Evolutionary conservation across 805 yeast species (phyloP), one percentile per base, ranked within the genome.

Genomic region (Zygosaccharomyces bailii): DNA sequence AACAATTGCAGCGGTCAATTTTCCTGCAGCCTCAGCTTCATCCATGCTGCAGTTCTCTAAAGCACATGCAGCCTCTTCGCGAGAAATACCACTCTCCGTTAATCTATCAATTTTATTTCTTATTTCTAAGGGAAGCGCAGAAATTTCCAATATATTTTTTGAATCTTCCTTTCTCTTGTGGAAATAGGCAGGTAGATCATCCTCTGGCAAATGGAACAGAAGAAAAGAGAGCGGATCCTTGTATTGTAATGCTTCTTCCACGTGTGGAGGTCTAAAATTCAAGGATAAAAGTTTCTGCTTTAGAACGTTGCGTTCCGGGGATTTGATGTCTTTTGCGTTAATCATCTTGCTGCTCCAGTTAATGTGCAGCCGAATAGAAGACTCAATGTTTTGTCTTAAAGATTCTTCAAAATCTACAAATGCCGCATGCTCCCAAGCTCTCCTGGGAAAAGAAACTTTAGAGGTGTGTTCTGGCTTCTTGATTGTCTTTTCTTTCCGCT

Each of bases 201-300:
- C 98, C 51, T 93, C 97, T 0, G 98, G 98, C 2, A 91, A 78
- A 57, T 91, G 93, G 52, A 90, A 82, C 8, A 91, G 66, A 14
- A 91, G 73, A 70, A 67, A 70, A 0, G 74, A 69, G 5, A 71
- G 42, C 1, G 75, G 73, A 52, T 71, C 75, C 40, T 59, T 60
- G 56, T 86, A 86, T 20, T 69, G 66, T 37, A 86, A 65, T 0
- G 96, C 80, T 56, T 91, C 98, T 1, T 68, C 65, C 1, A 84
- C 77, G 59, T 90, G 97, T 1, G 75, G 57, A 27, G 68, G 63
- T 45, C 89, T 75, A 56, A 91, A 91, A 0, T 95, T 93, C n/a
- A 78, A 60, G 3, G 64, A 51, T 3, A 56, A 23, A 4, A 88
- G 62, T 25, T 59, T 58, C 4, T 58, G 54, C 18, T 65, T 61